phyloP scores from a whole-genome alignment of 2,329 filamentous ascomycete genomes.

The Gnomoniopsis smithogilvyi region DNA sequence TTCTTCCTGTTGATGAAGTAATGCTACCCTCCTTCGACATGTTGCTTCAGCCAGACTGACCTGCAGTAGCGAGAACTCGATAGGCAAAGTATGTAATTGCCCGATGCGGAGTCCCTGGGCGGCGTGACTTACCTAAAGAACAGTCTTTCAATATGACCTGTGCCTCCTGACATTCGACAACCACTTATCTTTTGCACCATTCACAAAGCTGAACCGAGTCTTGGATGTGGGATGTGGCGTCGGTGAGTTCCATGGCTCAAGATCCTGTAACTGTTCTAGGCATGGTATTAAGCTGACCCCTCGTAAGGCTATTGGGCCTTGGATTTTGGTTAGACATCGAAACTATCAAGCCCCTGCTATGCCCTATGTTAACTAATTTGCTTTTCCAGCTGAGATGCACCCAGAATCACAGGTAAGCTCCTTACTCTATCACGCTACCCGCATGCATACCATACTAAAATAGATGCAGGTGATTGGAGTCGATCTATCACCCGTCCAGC shows the following conservation, averaged over 20 bases:
- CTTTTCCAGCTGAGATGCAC: constrained; percentile 22
- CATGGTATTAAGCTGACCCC: constrained; percentile 8
- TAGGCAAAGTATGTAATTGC: constrained; percentile 24
- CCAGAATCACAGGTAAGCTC: constrained; percentile 23
- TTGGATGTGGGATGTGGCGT: constrained; percentile 52
- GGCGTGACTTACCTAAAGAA: background rate
- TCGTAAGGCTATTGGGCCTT: constrained; percentile 25
- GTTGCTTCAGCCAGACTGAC: background rate
- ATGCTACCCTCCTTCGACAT: background rate
- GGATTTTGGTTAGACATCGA: constrained; percentile 24
- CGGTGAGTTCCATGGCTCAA: constrained; percentile 26
- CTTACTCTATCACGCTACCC: background rate
- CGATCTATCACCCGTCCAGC: constrained; percentile 25
- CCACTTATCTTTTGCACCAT: constrained; percentile 41
- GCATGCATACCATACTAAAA: background rate
- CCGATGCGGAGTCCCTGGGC: background rate
- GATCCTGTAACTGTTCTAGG: background rate
- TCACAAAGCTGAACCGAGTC: constrained; percentile 37
- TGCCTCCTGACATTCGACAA: constrained; percentile 41
- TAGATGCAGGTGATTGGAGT: constrained; percentile 23
- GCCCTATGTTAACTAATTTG: constrained; percentile 3
- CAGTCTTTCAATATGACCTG: constrained; percentile 32
- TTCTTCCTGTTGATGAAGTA: constrained; percentile 36
- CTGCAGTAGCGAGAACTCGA: constrained; percentile 33
- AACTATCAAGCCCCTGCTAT: background rate